Conservation (phyloP, 768 basidiomycete genomes). For the Pholiota microspora region DNA sequence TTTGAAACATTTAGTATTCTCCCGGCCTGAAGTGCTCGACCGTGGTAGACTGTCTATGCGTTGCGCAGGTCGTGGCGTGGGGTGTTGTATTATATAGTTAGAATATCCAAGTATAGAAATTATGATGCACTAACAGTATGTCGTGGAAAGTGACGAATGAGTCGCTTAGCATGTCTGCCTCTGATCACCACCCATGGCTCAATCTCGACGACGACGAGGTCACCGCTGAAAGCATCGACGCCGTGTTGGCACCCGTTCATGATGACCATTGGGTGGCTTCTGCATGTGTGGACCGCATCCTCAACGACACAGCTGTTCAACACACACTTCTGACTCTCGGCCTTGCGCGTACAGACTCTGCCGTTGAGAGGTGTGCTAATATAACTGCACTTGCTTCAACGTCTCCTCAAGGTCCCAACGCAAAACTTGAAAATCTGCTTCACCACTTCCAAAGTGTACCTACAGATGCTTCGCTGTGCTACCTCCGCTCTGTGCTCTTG, state of each 20-base stretch:
- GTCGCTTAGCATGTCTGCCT: conserved; percentile 14
- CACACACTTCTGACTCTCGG: conserved; percentile 61
- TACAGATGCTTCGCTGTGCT: conserved; percentile 62
- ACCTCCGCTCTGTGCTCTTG: conserved; percentile 66
- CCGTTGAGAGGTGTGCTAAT: conserved; percentile 46
- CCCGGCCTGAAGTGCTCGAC: conserved; percentile 44
- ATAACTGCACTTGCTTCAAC: conserved; percentile 20
- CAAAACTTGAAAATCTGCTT: conserved; percentile 30
- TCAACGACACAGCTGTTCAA: conserved; percentile 57
- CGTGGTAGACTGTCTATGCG: conserved; percentile 20
- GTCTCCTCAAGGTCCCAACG: conserved; percentile 7
- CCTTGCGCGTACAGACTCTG: conserved; percentile 52
- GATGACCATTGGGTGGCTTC: conserved; percentile 79
- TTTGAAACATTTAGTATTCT: conserved; percentile 18
- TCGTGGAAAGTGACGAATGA: conserved; percentile 8
- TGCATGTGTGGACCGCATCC: conserved; percentile 68
- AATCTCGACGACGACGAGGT: conserved; percentile 56
- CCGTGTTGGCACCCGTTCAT: conserved; percentile 46
- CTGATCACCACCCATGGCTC: conserved; percentile 55
- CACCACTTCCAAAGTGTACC: conserved; percentile 57
- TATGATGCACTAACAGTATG: conserved; percentile 9
- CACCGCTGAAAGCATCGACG: conserved; percentile 43
- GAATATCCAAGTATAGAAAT: conserved; percentile 15
- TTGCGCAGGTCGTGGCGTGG: conserved; percentile 9
- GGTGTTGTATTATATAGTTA: conserved; percentile 18